Percentiles rank a stretch among this genome's conserved stretches.
phyloP scores from a whole-genome alignment of 2,329 filamentous ascomycete genomes.

The Trichophyton simii region DNA sequence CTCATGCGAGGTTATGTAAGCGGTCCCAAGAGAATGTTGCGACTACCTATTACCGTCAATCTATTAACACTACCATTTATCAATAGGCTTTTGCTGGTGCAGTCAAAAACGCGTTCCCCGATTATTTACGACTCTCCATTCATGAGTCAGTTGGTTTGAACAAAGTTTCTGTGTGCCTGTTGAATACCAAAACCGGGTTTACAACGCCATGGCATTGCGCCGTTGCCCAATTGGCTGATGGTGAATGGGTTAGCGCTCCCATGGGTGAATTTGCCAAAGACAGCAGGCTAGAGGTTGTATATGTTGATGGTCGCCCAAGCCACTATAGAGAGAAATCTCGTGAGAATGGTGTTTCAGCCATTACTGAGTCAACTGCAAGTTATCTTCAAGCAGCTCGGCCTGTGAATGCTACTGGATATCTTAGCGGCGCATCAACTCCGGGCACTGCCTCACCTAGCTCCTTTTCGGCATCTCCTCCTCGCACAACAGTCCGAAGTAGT shows the following conservation, averaged over 20 bases:
- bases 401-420: background rate
- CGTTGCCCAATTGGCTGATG: conserved; percentile 1
- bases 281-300: background rate
- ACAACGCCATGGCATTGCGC: conserved; percentile 5
- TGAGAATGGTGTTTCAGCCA: background rate
- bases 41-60: background rate
- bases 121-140: conserved; percentile 1
- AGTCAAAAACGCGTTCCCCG: conserved; percentile 2
- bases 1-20: conserved; percentile 3
- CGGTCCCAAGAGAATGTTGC: background rate
- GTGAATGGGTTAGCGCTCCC: conserved; percentile 4
- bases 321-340: conserved; percentile 4
- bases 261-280: conserved; percentile 1
- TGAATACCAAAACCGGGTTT: conserved; percentile 4
- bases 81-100: conserved; percentile 4
- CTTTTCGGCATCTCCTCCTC: background rate
- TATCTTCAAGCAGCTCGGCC: background rate
- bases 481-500: background rate
- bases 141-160: background rate
- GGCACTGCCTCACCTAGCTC: background rate
- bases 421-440: background rate
- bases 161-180: background rate
- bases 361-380: background rate
- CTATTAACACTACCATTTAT: background rate
- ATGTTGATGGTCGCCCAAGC: conserved; percentile 5